phyloP scores from a whole-genome alignment of 306 rosid species.

The Pyrus betulifolia region DNA sequence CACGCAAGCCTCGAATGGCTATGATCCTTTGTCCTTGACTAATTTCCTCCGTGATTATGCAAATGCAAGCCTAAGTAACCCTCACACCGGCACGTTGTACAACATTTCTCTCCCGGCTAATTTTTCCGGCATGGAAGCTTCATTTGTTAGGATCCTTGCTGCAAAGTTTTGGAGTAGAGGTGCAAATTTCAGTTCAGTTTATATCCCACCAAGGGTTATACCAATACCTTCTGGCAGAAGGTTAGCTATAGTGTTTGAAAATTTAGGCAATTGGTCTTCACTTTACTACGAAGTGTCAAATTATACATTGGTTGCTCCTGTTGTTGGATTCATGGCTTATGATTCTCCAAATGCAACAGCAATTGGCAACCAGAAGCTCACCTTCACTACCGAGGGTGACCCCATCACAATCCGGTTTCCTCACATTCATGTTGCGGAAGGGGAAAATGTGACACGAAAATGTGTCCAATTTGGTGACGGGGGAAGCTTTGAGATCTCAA shows the following conservation, averaged over 20 bases:
- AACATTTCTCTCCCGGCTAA: slow-evolving; percentile 56
- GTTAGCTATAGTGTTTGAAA: slow-evolving; percentile 54
- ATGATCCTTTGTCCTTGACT: slow-evolving; percentile 37
- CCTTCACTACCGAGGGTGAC: slow-evolving; percentile 20
- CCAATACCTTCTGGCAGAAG: slow-evolving; percentile 40
- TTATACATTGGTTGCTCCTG: slow-evolving; percentile 61
- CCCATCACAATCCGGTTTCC: slow-evolving; percentile 49
- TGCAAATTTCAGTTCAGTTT: slow-evolving; percentile 31
- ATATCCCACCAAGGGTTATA: slow-evolving; percentile 45
- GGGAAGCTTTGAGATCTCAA: slow-evolving; percentile 38
- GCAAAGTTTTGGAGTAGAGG: slow-evolving; percentile 51
- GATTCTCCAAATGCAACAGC: slow-evolving; percentile 33
- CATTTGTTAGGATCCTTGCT: slow-evolving; percentile 42
- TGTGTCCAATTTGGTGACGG: slow-evolving; percentile 47
- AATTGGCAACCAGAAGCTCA: slow-evolving; percentile 20
- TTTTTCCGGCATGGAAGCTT: slow-evolving; percentile 55
- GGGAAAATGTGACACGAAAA: slow-evolving; percentile 26
- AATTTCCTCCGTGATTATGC: slow-evolving; percentile 35
- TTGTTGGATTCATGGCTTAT: slow-evolving; percentile 54
- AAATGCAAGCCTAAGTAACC: slow-evolving; percentile 16
- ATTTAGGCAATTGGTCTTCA: slow-evolving; percentile 78
- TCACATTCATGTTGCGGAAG: background rate
- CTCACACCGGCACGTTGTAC: slow-evolving; percentile 49
- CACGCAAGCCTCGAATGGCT: slow-evolving; percentile 12
- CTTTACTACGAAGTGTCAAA: slow-evolving; percentile 48